Evolutionary conservation across 2,329 filamentous ascomycete species (phyloP), one percentile per base, ranked within the genome.

Genomic region (Metarhizium humberi): DNA sequence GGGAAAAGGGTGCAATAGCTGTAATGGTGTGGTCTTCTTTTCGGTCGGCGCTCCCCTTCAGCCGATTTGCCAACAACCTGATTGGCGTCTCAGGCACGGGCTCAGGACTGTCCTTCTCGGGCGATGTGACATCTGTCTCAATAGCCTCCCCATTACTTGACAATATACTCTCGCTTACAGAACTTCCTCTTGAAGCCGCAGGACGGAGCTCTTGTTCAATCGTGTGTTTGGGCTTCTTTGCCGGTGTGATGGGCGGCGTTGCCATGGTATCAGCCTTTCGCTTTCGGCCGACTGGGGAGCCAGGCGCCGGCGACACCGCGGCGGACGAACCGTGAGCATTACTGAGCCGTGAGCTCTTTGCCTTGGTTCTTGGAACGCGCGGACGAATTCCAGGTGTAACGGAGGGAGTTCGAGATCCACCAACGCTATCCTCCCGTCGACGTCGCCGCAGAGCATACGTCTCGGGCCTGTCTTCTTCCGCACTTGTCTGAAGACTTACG

Each of bases 361-460:
- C 63, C 53, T 67, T 59, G 6, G 64, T 61, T 62, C 75, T 80
- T 30, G 67, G 67, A 25, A 83, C 67, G 14, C 75, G 75, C 1
- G 78, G 79, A 13, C 80, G 74, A 34, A 82, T 75, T 32, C 79
- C 77, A 1, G 81, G 81, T 0, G 76, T 79, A 30, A 79, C 75
- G 0, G 82, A 85, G 2, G 81, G 75, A 4, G 79, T 81, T 57
- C 82, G 73, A 18, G 82, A 85, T 6, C 72, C 69, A 43, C 70
- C 72, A 52, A 75, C 68, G 58, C 76, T 78, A 43, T 78, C 77
- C 32, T 78, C 79, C 56, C 80, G 70, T 60, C 77, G 69, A 58
- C 80, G 72, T 30, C 76, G 72, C 5, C 82, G 77, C n/a, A 86
- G 67, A 3, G 78, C 79, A 60, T 86, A 86, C 1, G 74, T 75